A percentile compares a stretch with the other conserved stretches of the same genome.
Conservation (phyloP, 164 flowering plant genomes). For the Berberis thunbergii region DNA sequence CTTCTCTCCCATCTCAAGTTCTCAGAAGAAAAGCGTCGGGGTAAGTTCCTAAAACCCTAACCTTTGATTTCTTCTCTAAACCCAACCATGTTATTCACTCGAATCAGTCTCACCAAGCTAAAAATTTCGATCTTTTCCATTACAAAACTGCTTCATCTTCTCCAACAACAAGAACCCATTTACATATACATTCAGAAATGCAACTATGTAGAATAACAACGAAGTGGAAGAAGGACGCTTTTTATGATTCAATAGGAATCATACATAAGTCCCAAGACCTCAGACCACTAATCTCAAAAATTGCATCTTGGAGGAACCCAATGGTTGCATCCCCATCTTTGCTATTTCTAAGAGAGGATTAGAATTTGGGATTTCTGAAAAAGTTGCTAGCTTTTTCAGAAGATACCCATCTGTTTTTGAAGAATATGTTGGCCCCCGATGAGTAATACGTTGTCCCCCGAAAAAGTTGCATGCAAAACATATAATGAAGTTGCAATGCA, state of each 20-base stretch:
- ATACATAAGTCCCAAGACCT: slow-evolving; percentile 45
- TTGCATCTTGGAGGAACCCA: slow-evolving; percentile 34
- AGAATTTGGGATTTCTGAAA: slow-evolving; percentile 42
- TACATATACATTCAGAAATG: slow-evolving; percentile 25
- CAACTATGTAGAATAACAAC: slow-evolving; percentile 64
- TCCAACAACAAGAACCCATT: slow-evolving; percentile 3
- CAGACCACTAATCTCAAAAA: slow-evolving; percentile 55
- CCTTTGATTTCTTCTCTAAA: no score
- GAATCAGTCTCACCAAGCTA: no score
- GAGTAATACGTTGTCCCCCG: no score
- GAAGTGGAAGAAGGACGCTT: slow-evolving; percentile 80
- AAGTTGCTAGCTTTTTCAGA: slow-evolving; percentile 63
- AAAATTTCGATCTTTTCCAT: no score
- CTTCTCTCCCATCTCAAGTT: no score
- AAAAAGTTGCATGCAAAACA: no score
- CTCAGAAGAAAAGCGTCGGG: no score
- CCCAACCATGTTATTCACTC: no score
- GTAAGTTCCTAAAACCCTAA: no score
- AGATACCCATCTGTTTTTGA: slow-evolving; percentile 72
- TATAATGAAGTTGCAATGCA: no score
- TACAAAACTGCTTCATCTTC: no score
- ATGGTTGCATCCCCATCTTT: slow-evolving; percentile 61
- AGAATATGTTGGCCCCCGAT: slow-evolving; percentile 60
- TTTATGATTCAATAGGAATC: slow-evolving; percentile 54
- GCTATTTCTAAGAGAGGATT: slow-evolving; percentile 51